Conservation (phyloP, 805 yeast species). For the Dipodascus geniculatus region DNA sequence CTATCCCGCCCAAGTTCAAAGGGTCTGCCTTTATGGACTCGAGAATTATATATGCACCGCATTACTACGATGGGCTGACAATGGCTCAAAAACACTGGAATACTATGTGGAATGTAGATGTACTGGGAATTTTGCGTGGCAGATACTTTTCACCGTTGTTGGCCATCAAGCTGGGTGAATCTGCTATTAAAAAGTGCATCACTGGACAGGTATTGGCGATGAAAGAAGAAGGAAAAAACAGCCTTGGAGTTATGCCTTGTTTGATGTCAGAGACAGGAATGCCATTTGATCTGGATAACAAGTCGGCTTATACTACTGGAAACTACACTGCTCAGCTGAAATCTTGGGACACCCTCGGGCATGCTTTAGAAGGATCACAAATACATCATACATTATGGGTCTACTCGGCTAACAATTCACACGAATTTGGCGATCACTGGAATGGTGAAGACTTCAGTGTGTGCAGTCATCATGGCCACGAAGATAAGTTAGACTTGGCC, state of each 20-base stretch:
- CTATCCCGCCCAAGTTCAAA: constrained; percentile 56
- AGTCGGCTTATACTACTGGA: constrained; percentile 50
- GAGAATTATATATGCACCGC: constrained; percentile 68
- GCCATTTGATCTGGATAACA: constrained; percentile 88
- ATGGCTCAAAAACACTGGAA: constrained; percentile 85
- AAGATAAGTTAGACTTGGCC: constrained; percentile 8
- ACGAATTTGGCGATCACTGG: constrained; percentile 83
- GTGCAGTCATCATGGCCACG: constrained; percentile 56
- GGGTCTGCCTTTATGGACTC: constrained; percentile 36
- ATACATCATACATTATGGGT: constrained; percentile 78
- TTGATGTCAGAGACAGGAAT: constrained; percentile 85
- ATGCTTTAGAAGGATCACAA: constrained; percentile 62
- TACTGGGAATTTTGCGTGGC: constrained; percentile 71
- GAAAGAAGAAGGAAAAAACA: constrained; percentile 43
- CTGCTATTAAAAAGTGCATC: constrained; percentile 57
- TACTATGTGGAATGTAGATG: constrained; percentile 66
- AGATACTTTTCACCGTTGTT: constrained; percentile 64
- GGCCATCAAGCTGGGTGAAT: constrained; percentile 56
- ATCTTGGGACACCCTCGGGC: constrained; percentile 71
- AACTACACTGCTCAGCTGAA: constrained; percentile 57
- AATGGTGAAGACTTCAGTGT: constrained; percentile 85
- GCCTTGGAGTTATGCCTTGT: constrained; percentile 59
- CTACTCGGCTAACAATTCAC: constrained; percentile 58
- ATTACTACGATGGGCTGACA: constrained; percentile 88
- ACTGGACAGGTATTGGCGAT: constrained; percentile 54